phyloP scores from a whole-genome alignment of 164 flowering plant genomes.

The Vitis labrusca region DNA sequence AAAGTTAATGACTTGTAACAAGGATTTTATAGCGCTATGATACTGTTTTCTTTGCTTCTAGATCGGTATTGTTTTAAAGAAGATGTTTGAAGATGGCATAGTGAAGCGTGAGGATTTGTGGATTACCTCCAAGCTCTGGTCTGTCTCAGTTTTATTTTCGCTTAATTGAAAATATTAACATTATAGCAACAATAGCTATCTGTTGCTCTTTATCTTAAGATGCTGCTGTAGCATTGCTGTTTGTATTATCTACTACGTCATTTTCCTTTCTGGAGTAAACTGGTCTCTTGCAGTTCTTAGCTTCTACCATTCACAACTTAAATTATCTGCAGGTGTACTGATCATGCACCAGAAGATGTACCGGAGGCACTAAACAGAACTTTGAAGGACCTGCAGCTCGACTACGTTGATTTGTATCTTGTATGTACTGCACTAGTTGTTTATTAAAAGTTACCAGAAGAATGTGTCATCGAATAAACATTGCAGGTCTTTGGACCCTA shows the following conservation, averaged over 20 bases:
- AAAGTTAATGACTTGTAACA: not conserved
- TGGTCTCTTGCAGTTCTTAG: too few relatives aligned
- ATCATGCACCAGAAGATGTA: constrained; percentile 61
- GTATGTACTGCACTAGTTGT: constrained; percentile 40
- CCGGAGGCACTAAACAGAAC: constrained; percentile 26
- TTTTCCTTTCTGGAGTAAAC: too few relatives aligned
- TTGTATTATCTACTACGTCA: not conserved
- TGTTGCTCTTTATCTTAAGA: constrained; percentile 4
- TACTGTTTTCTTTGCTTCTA: constrained; percentile 20
- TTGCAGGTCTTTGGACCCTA: not conserved
- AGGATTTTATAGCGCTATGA: not conserved
- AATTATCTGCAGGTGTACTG: constrained; percentile 46
- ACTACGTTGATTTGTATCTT: constrained; percentile 46
- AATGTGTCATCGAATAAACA: not conserved
- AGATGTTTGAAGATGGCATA: constrained; percentile 74
- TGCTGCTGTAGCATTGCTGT: too few relatives aligned
- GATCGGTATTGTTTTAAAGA: constrained; percentile 74
- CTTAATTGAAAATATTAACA: too few relatives aligned
- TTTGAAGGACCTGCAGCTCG: constrained; percentile 31
- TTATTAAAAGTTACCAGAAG: not conserved
- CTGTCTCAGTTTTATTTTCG: too few relatives aligned
- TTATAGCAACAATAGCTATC: too few relatives aligned
- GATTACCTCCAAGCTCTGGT: constrained; percentile 93
- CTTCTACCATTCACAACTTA: not conserved
- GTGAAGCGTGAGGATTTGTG: constrained; percentile 83